phyloP scores from a whole-genome alignment of 345 rosid species.

The Syzygium aromaticum region DNA sequence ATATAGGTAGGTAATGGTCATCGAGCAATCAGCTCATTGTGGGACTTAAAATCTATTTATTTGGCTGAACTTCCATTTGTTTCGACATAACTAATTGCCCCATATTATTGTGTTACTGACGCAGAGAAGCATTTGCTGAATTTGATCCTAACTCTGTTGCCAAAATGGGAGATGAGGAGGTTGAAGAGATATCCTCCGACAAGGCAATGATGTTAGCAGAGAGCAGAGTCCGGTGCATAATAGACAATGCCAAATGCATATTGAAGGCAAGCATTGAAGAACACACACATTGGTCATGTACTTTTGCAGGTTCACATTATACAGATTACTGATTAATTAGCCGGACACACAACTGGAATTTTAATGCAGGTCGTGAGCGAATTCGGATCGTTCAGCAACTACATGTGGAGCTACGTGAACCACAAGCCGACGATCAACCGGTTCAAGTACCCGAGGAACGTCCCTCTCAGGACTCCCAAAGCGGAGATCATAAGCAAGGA shows the following conservation, averaged over 20 bases:
- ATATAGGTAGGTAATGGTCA: slow-evolving; percentile 59
- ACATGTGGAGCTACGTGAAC: slow-evolving; percentile 80
- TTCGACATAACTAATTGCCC: background rate
- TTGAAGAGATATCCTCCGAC: slow-evolving; percentile 57
- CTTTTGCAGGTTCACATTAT: background rate
- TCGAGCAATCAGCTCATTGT: background rate
- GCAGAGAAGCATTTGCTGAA: slow-evolving; percentile 70
- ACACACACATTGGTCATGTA: background rate
- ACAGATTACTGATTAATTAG: background rate
- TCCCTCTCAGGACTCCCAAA: slow-evolving; percentile 76
- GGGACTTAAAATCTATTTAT: background rate
- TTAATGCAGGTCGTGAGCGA: slow-evolving; percentile 50
- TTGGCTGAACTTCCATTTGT: background rate
- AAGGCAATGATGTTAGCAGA: slow-evolving; percentile 73
- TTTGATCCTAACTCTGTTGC: slow-evolving; percentile 74
- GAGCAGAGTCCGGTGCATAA: slow-evolving; percentile 74
- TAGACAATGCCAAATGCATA: slow-evolving; percentile 87
- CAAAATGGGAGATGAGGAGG: slow-evolving; percentile 77
- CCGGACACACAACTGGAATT: background rate
- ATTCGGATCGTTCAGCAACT: slow-evolving; percentile 82
- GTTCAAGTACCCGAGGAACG: slow-evolving; percentile 68
- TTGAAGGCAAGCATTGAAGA: slow-evolving; percentile 46
- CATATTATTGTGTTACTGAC: background rate
- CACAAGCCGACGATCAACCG: slow-evolving; percentile 65
- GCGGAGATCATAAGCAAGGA: slow-evolving; percentile 86